Percentiles rank a stretch among this genome's conserved stretches.
phyloP scores from a whole-genome alignment of 2,329 filamentous ascomycete genomes.

The Epichloe gansuensis region DNA sequence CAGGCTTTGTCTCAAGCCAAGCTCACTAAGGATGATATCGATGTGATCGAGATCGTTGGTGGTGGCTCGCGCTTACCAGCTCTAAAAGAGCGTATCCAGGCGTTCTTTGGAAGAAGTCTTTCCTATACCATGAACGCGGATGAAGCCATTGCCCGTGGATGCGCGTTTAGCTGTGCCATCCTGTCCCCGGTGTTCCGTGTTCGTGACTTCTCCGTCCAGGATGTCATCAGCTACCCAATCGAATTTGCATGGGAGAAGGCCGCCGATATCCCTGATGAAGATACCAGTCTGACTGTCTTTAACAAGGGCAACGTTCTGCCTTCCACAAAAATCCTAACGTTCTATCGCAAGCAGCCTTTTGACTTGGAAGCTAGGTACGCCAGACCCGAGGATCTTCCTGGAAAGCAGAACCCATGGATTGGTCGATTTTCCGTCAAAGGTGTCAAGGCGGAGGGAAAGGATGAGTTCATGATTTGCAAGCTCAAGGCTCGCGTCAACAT shows the following conservation, averaged over 20 bases:
- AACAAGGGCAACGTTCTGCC: constrained; percentile 95
- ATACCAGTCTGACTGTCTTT: constrained; percentile 93
- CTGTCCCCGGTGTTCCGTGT: constrained; percentile 96
- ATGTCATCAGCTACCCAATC: constrained; percentile 95
- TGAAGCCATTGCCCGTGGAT: constrained; percentile 89
- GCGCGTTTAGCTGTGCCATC: constrained; percentile 94
- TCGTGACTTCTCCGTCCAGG: constrained; percentile 93
- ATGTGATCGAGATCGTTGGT: constrained; percentile 85
- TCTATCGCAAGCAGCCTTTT: constrained; percentile 97
- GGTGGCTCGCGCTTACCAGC: constrained; percentile 88
- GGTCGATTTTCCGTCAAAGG: constrained; percentile 96
- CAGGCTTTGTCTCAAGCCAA: constrained; percentile 90
- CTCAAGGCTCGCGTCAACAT: constrained; percentile 95
- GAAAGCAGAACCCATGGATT: constrained; percentile 89
- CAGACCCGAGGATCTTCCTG: constrained; percentile 74
- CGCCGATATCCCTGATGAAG: constrained; percentile 94
- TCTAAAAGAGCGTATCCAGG: constrained; percentile 78
- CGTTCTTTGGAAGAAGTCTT: constrained; percentile 84
- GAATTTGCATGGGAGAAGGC: constrained; percentile 99
- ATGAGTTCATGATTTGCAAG: constrained; percentile 99
- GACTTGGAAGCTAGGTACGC: constrained; percentile 92
- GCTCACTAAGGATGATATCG: constrained; percentile 83
- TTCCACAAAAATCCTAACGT: constrained; percentile 97
- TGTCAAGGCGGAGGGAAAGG: constrained; percentile 83
- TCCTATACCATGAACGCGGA: constrained; percentile 98